Evolutionary conservation across 345 rosid species (phyloP).

Genomic region (Abelmoschus esculentus): DNA sequence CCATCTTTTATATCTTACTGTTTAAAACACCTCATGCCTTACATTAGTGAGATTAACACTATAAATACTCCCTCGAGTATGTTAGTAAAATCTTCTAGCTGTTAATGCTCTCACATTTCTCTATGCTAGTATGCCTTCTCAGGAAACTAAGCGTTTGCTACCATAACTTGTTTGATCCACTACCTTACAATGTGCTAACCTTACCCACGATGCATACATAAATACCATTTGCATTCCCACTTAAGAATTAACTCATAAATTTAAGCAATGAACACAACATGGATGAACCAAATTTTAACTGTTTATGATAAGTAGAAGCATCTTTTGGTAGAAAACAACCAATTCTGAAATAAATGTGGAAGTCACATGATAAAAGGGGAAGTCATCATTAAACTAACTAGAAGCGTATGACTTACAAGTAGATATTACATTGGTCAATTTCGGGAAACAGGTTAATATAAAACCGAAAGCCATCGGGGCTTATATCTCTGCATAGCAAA

Average conservation of each 20-base stretch:
- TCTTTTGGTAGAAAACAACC: background rate
- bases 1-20: background rate
- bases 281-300: background rate
- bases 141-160: background rate
- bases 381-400: background rate
- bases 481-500: constrained; percentile 78
- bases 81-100: background rate
- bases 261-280: background rate
- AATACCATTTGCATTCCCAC: background rate
- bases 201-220: background rate
- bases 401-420: constrained; percentile 47
- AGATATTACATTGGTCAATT: constrained; percentile 38
- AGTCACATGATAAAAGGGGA: background rate
- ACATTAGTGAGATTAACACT: background rate
- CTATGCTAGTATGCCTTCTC: background rate
- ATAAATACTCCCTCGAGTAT: background rate
- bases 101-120: background rate
- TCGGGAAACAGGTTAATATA: constrained; percentile 73
- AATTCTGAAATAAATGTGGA: background rate
- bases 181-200: background rate
- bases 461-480: constrained; percentile 83
- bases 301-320: background rate
- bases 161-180: background rate
- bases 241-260: background rate
- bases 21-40: background rate